These are phyloP conservation scores for Bryoglossum gracile DNA, from an alignment of 495 filamentous ascomycete genomes.

Conservation along the genomic window DNA sequence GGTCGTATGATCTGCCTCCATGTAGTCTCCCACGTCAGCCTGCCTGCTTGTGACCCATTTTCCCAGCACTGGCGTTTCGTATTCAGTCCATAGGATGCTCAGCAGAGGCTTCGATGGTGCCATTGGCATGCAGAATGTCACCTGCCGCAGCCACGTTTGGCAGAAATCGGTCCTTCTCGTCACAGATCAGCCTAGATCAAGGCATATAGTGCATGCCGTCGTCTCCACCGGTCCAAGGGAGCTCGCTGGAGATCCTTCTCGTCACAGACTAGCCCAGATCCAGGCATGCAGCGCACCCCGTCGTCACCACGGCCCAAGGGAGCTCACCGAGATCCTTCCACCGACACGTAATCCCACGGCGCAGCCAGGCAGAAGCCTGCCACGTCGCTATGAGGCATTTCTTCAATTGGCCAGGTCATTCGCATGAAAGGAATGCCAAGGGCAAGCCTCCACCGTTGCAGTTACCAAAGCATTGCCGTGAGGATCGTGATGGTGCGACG, in stretches of 20 bases:
- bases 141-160: conserved; percentile 6
- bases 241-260: conserved; percentile 12
- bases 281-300: conserved; percentile 2
- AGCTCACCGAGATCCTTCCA: conserved; percentile 14
- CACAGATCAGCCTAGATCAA: conserved; percentile 15
- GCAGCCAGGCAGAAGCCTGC: conserved; percentile 7
- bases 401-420: conserved; percentile 9
- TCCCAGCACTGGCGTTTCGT: conserved; percentile 13
- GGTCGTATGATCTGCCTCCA: conserved; percentile 10
- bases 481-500: not conserved
- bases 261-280: conserved; percentile 5
- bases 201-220: conserved; percentile 1
- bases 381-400: conserved; percentile 12
- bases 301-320: not conserved
- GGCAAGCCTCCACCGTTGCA: not conserved
- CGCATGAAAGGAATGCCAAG: conserved; percentile 6
- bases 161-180: conserved; percentile 14
- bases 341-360: conserved; percentile 7
- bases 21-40: conserved; percentile 9
- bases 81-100: conserved; percentile 16
- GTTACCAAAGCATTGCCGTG: not conserved
- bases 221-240: not conserved
- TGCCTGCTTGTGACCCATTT: conserved; percentile 13
- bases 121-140: conserved; percentile 13
- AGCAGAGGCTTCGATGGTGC: conserved; percentile 17